Evolutionary conservation across 768 basidiomycete species (phyloP), one percentile per base, ranked within the genome.

Genomic region (Filobasidium floriforme): DNA sequence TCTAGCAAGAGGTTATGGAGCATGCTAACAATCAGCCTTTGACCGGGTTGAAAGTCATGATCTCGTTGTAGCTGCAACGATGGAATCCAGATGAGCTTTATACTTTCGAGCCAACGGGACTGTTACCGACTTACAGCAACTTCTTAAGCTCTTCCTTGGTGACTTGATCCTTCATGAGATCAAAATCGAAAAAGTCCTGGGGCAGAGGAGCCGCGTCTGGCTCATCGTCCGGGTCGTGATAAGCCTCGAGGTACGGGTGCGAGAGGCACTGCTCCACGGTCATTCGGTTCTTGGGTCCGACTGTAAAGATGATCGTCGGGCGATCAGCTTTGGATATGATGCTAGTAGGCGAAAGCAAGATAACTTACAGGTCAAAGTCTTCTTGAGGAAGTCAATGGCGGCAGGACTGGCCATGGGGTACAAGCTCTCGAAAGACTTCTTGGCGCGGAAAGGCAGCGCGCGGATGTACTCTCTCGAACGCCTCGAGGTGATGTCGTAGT

Each of bases 221-320:
- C 79, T 99, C 96, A 73, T 99, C 96, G 60, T 94, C 91, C 1
- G 93, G 91, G 75, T 96, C 92, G 74, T 94, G 92, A 76, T 96
- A 94, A 77, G 92, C 89, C 77, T 92, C 90, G 14, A 94, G 83
- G 74, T 94, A 94, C 7, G 93, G 92, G 73, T 97, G 93, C n/a
- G 88, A 87, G 41, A 99, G 82, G 7, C 92, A 92, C 66, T 93
- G 87, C 75, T 97, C 93, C 49, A 93, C 91, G 0, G 91, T 91
- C 77, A 92, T 87, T 54, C 96, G 88, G 78, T 93, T 96, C 83
- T 92, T 93, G 26, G 96, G 94, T 80, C 96, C 93, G 79, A 98
- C 75, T 76, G 66, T 1, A 28, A 40, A 41, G 59, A 51, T 7
- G 41, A 40, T 12, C 43, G 43, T 41, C 62, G 29, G 22, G 24